phyloP scores from a whole-genome alignment of 257 asterid genomes.

The Petrea volubilis region DNA sequence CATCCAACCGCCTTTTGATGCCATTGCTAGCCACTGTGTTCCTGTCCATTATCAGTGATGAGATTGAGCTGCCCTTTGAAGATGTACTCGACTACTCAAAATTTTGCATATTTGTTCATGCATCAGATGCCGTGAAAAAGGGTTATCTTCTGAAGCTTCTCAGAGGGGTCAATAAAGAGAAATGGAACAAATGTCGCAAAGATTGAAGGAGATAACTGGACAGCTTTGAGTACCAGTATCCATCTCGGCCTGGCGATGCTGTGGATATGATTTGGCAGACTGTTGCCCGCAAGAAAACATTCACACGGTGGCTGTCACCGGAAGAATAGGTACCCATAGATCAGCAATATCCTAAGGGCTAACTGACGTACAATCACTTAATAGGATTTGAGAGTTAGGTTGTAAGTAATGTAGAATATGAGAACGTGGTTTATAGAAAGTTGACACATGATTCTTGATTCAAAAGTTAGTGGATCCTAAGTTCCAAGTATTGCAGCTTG shows the following conservation, averaged over 20 bases:
- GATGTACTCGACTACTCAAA: constrained; percentile 69
- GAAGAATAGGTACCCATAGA: constrained; percentile 49
- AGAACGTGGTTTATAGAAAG: constrained; percentile 9
- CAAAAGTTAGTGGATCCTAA: background rate
- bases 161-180: constrained; percentile 47
- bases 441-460: constrained; percentile 18
- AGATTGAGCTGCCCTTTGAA: constrained; percentile 76
- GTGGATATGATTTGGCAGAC: constrained; percentile 88
- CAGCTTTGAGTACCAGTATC: constrained; percentile 71
- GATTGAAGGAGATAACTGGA: constrained; percentile 39
- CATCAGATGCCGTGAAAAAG: constrained; percentile 55
- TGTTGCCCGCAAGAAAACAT: constrained; percentile 50
- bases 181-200: constrained; percentile 77
- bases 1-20: constrained; percentile 87
- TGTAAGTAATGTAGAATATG: constrained; percentile 15
- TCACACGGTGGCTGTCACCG: constrained; percentile 40
- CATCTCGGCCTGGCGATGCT: constrained; percentile 61
- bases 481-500: background rate
- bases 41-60: constrained; percentile 84
- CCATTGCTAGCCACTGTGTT: constrained; percentile 80
- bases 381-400: background rate
- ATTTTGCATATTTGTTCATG: constrained; percentile 55
- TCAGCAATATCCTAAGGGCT: constrained; percentile 24
- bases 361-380: background rate
- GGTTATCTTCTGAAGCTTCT: constrained; percentile 63